Percentiles rank a stretch among this genome's conserved stretches.
Conservation (phyloP, 108 stramenopile species). For the Cafeteria roenbergensis region DNA sequence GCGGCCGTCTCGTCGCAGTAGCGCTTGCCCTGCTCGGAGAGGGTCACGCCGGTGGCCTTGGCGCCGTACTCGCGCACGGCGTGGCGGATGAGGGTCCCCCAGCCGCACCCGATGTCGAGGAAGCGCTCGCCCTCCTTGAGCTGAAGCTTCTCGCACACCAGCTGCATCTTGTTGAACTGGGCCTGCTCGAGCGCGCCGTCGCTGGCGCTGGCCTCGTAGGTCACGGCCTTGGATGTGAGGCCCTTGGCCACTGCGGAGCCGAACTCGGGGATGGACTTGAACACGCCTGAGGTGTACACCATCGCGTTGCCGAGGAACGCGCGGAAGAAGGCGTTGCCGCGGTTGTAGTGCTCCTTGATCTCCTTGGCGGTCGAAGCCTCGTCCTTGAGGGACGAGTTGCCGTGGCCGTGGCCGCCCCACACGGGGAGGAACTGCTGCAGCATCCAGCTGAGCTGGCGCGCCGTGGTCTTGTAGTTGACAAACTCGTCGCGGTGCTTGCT, state of each 20-base stretch:
- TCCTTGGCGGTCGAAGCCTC: constrained; percentile 9
- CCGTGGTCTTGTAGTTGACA: constrained; percentile 7
- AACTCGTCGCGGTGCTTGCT: constrained; percentile 14
- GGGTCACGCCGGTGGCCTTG: constrained; percentile 19
- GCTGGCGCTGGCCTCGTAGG: too few species aligned
- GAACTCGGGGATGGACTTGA: constrained; percentile 18
- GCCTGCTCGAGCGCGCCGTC: constrained; percentile 16
- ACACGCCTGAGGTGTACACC: constrained; percentile 21
- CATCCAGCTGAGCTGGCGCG: too few species aligned
- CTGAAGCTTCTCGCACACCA: constrained; percentile 16
- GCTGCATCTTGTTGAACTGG: constrained; percentile 24
- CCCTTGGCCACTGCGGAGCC: too few species aligned
- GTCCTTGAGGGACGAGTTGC: constrained; percentile 13
- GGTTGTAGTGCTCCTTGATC: constrained; percentile 20
- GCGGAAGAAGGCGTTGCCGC: constrained; percentile 24
- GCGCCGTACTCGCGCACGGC: constrained; percentile 18
- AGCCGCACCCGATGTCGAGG: constrained; percentile 24
- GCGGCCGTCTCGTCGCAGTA: constrained; percentile 5
- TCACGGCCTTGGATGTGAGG: too few species aligned
- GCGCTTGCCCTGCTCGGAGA: constrained; percentile 20
- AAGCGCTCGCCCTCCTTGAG: constrained; percentile 15
- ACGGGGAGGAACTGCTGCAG: too few species aligned
- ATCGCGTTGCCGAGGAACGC: constrained; percentile 19
- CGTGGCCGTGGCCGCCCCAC: constrained; percentile 7
- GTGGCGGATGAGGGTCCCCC: constrained; percentile 19